Conservation (phyloP, 176 grass and related monocot species). For the Panicum miliaceum region DNA sequence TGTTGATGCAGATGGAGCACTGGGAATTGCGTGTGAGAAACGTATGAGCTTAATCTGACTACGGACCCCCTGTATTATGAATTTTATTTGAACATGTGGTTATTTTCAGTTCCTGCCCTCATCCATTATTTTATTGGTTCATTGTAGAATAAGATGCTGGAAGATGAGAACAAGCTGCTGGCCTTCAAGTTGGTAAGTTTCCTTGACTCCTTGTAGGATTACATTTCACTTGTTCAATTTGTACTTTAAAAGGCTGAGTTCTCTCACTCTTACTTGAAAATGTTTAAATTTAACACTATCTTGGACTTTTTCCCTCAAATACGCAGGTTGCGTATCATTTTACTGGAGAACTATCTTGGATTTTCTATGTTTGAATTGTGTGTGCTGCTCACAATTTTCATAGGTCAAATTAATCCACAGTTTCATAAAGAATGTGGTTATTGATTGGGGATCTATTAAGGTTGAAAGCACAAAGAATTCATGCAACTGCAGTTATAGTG, state of each 20-base stretch:
- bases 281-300: not conserved
- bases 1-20: slow-evolving; percentile 71
- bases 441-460: not conserved
- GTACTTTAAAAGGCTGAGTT: slow-evolving; percentile 15
- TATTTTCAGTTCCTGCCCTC: slow-evolving; percentile 10
- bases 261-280: slow-evolving; percentile 1
- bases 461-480: not conserved
- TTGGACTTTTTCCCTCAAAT: not conserved
- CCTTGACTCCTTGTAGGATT: slow-evolving; percentile 23
- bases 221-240: not conserved
- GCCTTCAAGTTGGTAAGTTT: slow-evolving; percentile 70
- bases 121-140: slow-evolving; percentile 33
- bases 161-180: slow-evolving; percentile 93
- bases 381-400: not conserved
- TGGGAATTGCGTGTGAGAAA: slow-evolving; percentile 67
- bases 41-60: slow-evolving; percentile 47
- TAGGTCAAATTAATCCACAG: not conserved
- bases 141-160: slow-evolving; percentile 69
- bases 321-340: not conserved
- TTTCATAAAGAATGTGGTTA: slow-evolving; percentile 14
- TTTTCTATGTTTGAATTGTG: not conserved
- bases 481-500: not conserved
- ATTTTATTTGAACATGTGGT: slow-evolving; percentile 21
- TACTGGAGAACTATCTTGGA: not conserved
- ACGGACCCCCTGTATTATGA: slow-evolving; percentile 7